Percentiles rank a stretch among this genome's conserved stretches.
phyloP scores from a whole-genome alignment of 2,329 filamentous ascomycete genomes.

The Seiridium cupressi region DNA sequence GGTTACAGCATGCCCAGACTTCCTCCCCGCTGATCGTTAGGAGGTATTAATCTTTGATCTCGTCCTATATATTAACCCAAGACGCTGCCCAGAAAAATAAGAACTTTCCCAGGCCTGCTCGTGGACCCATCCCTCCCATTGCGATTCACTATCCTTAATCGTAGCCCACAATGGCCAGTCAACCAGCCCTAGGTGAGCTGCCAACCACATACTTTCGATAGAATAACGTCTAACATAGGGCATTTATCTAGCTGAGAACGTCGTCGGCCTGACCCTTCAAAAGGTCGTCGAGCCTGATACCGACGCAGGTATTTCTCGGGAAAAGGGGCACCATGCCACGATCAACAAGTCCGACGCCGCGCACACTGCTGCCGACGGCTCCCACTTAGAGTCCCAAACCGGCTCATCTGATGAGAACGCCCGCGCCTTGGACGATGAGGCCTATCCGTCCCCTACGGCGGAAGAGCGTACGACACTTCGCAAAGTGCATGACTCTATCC shows the following conservation, averaged over 20 bases:
- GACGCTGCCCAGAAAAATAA: too few species aligned
- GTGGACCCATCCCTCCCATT: too few species aligned
- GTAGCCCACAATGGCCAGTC: background rate
- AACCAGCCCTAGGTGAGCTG: background rate
- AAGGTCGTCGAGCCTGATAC: slow-evolving; percentile 15
- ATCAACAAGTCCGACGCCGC: background rate
- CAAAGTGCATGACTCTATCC: slow-evolving; percentile 42
- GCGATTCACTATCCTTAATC: too few species aligned
- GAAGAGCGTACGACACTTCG: slow-evolving; percentile 44
- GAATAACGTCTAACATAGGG: background rate
- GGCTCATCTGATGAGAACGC: slow-evolving; percentile 10
- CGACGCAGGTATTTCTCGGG: slow-evolving; percentile 5
- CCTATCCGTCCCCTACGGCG: slow-evolving; percentile 38
- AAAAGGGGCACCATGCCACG: background rate
- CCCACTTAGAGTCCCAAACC: slow-evolving; percentile 11
- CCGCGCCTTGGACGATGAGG: slow-evolving; percentile 18
- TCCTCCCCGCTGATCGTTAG: background rate
- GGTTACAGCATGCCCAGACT: background rate
- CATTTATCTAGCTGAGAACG: slow-evolving; percentile 13
- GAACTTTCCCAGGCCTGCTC: too few species aligned
- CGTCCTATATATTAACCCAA: too few species aligned
- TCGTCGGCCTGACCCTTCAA: slow-evolving; percentile 13
- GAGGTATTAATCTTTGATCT: background rate
- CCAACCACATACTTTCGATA: background rate
- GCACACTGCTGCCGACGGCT: background rate